These are phyloP conservation scores for Trichosporon inkin DNA, from an alignment of 1,284 basidiomycete species.

Conservation along the genomic window DNA sequence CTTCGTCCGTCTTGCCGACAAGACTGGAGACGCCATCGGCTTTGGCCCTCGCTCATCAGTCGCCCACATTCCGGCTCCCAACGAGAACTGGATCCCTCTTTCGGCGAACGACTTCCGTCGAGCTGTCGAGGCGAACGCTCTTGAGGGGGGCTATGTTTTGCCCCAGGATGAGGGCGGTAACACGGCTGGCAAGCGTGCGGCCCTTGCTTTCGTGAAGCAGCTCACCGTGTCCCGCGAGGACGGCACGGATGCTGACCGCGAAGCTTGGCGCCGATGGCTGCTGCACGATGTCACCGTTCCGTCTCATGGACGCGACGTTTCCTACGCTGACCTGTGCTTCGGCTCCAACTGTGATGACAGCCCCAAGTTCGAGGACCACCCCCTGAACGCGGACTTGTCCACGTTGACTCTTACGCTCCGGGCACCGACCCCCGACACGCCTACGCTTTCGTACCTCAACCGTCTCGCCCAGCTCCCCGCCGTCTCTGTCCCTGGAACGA, in stretches of 20 bases:
- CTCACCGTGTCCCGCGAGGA: conserved; percentile 38
- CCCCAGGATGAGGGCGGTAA: conserved; percentile 39
- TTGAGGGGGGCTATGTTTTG: conserved; percentile 42
- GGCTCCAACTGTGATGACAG: conserved; percentile 27
- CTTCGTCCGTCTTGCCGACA: conserved; percentile 37
- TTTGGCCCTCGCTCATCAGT: conserved; percentile 12
- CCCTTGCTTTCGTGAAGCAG: conserved; percentile 49
- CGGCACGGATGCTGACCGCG: conserved; percentile 23
- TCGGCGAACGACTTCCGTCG: conserved; percentile 33
- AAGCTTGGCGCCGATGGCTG: conserved; percentile 44
- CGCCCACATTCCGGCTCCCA: conserved; percentile 2
- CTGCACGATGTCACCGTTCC: conserved; percentile 37
- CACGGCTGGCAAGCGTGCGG: conserved; percentile 34
- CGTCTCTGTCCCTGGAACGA: conserved; percentile 28
- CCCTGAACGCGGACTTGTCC: conserved; percentile 39
- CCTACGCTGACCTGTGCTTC: conserved; percentile 41
- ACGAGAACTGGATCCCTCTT: conserved; percentile 37
- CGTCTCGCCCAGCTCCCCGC: conserved; percentile 51
- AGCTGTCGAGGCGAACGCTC: conserved; percentile 40
- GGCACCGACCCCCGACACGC: conserved; percentile 50
- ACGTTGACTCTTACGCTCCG: conserved; percentile 41
- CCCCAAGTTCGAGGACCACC: conserved; percentile 33
- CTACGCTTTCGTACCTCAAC: conserved; percentile 60
- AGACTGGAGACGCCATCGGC: background rate
- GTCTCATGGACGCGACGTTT: conserved; percentile 22